Evolutionary conservation across 2,329 filamentous ascomycete species (phyloP).

Genomic region (Dryadomyces quercivorus): DNA sequence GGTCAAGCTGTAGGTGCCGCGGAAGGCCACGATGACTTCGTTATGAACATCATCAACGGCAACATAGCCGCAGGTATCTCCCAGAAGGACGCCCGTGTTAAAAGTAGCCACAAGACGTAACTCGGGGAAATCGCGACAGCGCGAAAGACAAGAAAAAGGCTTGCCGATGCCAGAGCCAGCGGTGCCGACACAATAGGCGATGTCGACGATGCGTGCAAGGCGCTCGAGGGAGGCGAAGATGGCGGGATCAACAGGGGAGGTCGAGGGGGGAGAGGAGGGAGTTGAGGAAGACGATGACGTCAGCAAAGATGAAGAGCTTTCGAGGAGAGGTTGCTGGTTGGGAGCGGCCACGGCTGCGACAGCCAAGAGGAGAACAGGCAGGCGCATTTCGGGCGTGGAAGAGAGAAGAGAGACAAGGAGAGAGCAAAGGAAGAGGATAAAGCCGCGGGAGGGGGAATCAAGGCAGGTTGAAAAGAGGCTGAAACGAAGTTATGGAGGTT

Average conservation of each 20-base stretch:
- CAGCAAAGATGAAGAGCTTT: neutral
- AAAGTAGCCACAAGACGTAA: constrained; percentile 75
- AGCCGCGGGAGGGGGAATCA: neutral
- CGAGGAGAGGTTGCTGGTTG: neutral
- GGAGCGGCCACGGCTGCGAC: neutral
- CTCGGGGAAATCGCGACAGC: constrained; percentile 70
- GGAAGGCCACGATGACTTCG: constrained; percentile 71
- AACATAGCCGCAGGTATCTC: constrained; percentile 89
- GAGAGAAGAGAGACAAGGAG: neutral
- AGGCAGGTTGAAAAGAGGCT: neutral
- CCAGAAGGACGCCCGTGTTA: constrained; percentile 78
- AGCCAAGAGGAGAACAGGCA: neutral
- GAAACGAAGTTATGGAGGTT: neutral
- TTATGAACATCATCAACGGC: constrained; percentile 58
- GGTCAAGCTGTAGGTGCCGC: constrained; percentile 86
- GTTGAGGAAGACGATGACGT: neutral
- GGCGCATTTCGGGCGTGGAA: too few relatives aligned
- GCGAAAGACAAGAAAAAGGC: constrained; percentile 76
- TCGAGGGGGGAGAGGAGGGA: neutral
- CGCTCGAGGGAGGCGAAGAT: constrained; percentile 80
- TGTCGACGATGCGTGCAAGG: constrained; percentile 81
- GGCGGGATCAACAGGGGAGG: constrained; percentile 33
- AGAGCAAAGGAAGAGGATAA: neutral
- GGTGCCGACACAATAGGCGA: constrained; percentile 82
- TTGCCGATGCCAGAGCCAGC: constrained; percentile 73